phyloP scores from a whole-genome alignment of 345 rosid genomes.

The Linum lewisii region DNA sequence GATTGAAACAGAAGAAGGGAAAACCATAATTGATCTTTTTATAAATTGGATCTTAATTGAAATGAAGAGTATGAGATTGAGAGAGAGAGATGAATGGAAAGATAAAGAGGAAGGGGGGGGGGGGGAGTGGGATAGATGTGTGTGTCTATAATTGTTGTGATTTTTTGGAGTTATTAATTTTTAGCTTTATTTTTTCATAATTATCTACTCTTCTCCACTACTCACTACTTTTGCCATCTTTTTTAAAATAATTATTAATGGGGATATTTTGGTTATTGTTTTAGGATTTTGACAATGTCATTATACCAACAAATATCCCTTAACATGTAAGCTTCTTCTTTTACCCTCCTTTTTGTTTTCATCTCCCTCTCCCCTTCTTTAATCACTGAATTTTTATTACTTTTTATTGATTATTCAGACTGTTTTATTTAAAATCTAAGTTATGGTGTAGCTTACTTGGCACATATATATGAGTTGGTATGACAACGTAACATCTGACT shows the following conservation, averaged over 20 bases:
- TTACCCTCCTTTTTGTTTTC: no score
- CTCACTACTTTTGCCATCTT: background rate
- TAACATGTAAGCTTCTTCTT: background rate
- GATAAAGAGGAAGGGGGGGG: background rate
- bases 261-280: no score
- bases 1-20: background rate
- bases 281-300: background rate
- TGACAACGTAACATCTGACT: no score
- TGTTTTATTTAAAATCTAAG: no score
- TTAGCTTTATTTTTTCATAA: background rate
- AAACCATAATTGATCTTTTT: background rate
- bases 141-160: background rate
- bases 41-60: no score
- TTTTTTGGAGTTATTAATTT: no score
- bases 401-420: no score
- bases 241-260: no score
- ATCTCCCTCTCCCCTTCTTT: background rate
- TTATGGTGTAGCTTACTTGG: no score
- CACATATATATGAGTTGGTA: no score
- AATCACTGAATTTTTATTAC: no score
- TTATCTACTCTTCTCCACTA: background rate
- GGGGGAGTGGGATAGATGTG: background rate
- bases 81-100: background rate
- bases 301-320: background rate
- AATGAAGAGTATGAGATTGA: background rate